Evolutionary conservation across 768 basidiomycete species (phyloP).

Genomic region (Hygrophorus pudorinus): DNA sequence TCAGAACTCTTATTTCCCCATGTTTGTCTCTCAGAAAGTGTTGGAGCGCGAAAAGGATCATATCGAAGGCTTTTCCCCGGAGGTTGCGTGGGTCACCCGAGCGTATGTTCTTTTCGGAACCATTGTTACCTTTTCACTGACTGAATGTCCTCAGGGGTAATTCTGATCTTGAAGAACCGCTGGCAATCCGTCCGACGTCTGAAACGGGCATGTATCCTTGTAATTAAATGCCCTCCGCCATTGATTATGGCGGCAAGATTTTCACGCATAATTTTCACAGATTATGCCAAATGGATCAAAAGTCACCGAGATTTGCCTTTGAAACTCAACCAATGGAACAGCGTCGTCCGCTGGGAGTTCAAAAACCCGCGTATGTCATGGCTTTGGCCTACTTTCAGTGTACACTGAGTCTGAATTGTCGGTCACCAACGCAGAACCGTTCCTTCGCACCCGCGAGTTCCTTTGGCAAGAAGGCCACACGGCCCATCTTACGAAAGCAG

Average conservation of each 20-base stretch:
- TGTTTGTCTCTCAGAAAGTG: constrained; percentile 91
- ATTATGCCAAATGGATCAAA: constrained; percentile 99
- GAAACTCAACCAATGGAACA: constrained; percentile 99
- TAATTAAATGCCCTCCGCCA: constrained; percentile 25
- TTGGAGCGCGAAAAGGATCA: constrained; percentile 97
- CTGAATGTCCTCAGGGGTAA: constrained; percentile 46
- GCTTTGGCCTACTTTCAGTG: not conserved
- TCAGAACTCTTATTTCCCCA: constrained; percentile 97
- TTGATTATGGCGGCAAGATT: not conserved
- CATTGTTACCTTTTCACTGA: not conserved
- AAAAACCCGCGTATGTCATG: constrained; percentile 81
- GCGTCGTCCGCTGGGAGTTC: constrained; percentile 99
- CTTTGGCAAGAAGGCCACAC: constrained; percentile 99
- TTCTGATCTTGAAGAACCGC: constrained; percentile 92
- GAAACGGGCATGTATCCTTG: constrained; percentile 99
- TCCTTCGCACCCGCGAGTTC: constrained; percentile 98
- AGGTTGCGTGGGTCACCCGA: constrained; percentile 99
- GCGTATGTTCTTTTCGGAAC: constrained; percentile 51
- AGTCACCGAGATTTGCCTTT: constrained; percentile 94
- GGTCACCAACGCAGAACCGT: constrained; percentile 58
- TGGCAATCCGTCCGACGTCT: constrained; percentile 96
- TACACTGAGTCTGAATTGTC: not conserved
- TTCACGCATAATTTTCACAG: constrained; percentile 25
- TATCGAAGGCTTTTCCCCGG: constrained; percentile 97
- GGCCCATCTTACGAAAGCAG: constrained; percentile 77